These are phyloP conservation scores for Calonectria honghensis DNA, from an alignment of 2,329 filamentous ascomycete species.

Conservation along the genomic window DNA sequence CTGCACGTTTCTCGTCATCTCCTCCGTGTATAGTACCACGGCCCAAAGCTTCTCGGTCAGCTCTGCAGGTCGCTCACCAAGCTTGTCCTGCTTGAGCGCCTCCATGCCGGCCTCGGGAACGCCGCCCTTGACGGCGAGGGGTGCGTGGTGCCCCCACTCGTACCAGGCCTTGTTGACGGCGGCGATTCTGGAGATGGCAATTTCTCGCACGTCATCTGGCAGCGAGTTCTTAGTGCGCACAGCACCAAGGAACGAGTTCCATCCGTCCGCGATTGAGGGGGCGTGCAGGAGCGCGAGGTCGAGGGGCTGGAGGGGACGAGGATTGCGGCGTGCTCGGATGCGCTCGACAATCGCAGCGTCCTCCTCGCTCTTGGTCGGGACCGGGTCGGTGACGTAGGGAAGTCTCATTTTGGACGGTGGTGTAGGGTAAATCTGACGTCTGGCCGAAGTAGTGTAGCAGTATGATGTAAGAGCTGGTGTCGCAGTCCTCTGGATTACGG, in stretches of 20 bases:
- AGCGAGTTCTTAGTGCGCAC: slow-evolving; percentile 73
- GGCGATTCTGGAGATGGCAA: slow-evolving; percentile 88
- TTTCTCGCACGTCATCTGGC: slow-evolving; percentile 78
- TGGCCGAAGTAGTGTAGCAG: slow-evolving; percentile 9
- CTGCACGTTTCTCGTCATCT: slow-evolving; percentile 85
- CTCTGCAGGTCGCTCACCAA: slow-evolving; percentile 57
- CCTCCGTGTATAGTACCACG: slow-evolving; percentile 84
- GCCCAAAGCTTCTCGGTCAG: slow-evolving; percentile 79
- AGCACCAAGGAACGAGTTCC: slow-evolving; percentile 81
- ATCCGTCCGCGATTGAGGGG: slow-evolving; percentile 84
- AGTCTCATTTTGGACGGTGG: slow-evolving; percentile 74
- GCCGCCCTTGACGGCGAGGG: slow-evolving; percentile 76
- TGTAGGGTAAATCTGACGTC: slow-evolving; percentile 40
- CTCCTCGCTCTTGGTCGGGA: slow-evolving; percentile 64
- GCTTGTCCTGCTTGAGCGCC: slow-evolving; percentile 61
- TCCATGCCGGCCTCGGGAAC: slow-evolving; percentile 72
- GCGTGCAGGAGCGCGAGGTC: slow-evolving; percentile 86
- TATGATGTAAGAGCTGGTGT: not conserved
- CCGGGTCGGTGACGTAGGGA: slow-evolving; percentile 77
- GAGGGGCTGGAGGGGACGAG: slow-evolving; percentile 83
- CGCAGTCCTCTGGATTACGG: not conserved
- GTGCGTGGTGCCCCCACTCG: slow-evolving; percentile 88
- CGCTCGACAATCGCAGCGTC: slow-evolving; percentile 77
- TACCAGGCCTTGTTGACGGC: slow-evolving; percentile 89
- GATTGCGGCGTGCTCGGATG: slow-evolving; percentile 78